These are phyloP conservation scores for Penicillium manginii DNA, from an alignment of 495 filamentous ascomycete species.

Conservation along the genomic window DNA sequence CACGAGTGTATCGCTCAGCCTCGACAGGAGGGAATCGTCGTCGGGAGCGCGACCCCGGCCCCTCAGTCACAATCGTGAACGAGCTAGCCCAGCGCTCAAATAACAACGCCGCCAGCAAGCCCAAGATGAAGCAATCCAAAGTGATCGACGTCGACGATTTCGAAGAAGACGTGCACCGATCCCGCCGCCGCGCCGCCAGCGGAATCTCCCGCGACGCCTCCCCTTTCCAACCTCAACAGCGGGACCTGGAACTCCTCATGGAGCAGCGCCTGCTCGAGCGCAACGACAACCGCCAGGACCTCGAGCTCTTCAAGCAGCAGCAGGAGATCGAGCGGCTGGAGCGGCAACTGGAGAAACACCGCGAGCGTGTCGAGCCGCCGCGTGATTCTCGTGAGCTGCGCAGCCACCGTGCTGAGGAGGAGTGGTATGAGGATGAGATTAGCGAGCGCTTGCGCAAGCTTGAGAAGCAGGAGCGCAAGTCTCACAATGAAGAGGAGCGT, in stretches of 20 bases:
- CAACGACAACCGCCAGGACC: conserved; percentile 43
- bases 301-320: conserved; percentile 46
- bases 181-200: conserved; percentile 27
- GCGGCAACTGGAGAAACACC: conserved; percentile 45
- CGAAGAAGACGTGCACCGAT: conserved; percentile 33
- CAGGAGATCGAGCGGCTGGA: conserved; percentile 50
- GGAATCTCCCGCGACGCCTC: conserved; percentile 24
- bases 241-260: conserved; percentile 44
- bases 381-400: conserved; percentile 27
- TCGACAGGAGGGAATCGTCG: conserved; percentile 45
- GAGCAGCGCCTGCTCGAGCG: conserved; percentile 42
- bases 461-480: conserved; percentile 38
- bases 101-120: conserved; percentile 21
- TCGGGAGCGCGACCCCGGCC: conserved; percentile 22
- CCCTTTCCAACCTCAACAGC: conserved; percentile 23
- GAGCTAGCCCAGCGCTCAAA: conserved; percentile 23
- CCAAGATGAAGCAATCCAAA: conserved; percentile 25
- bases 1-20: conserved; percentile 39
- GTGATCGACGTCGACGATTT: conserved; percentile 30
- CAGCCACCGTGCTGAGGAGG: conserved; percentile 37
- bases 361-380: conserved; percentile 24
- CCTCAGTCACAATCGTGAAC: conserved; percentile 33
- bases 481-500: conserved; percentile 21
- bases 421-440: conserved; percentile 43
- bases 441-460: conserved; percentile 38